phyloP scores from a whole-genome alignment of 495 filamentous ascomycete genomes.

The Bacidia rubella region DNA sequence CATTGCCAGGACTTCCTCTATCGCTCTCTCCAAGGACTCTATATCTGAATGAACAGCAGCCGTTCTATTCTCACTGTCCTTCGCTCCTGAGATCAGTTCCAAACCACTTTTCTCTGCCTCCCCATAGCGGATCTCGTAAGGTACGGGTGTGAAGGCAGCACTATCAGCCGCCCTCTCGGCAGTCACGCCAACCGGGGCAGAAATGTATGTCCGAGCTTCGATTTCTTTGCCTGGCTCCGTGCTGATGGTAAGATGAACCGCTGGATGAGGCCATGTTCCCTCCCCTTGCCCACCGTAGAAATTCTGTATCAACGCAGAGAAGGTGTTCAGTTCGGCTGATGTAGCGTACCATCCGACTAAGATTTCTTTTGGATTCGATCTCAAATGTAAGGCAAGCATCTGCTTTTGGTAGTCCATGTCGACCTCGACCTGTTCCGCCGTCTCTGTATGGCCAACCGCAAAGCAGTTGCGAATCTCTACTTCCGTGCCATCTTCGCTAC shows the following conservation, averaged over 20 bases:
- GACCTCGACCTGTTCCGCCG: conserved; percentile 95
- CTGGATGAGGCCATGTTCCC: conserved; percentile 90
- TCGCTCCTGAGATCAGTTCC: conserved; percentile 70
- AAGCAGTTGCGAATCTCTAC: conserved; percentile 91
- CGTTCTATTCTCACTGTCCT: conserved; percentile 60
- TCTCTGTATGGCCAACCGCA: conserved; percentile 95
- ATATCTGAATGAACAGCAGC: conserved; percentile 69
- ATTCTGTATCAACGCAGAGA: conserved; percentile 96
- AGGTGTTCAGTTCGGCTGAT: conserved; percentile 87
- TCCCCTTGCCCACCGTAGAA: conserved; percentile 96
- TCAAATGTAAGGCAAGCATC: conserved; percentile 87
- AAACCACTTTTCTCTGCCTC: conserved; percentile 87
- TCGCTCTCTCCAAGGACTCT: conserved; percentile 65
- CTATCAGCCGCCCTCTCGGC: conserved; percentile 87
- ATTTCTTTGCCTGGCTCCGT: conserved; percentile 76
- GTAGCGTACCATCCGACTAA: conserved; percentile 98
- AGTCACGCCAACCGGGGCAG: conserved; percentile 85
- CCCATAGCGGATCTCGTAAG: conserved; percentile 79
- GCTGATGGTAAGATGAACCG: conserved; percentile 87
- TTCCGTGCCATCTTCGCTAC: conserved; percentile 91
- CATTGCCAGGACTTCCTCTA: conserved; percentile 75
- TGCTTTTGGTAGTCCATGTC: conserved; percentile 99
- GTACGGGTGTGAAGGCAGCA: conserved; percentile 91
- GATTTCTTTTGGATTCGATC: conserved; percentile 85
- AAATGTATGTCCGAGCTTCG: conserved; percentile 82